phyloP scores from a whole-genome alignment of 202 grass and related monocot genomes.

The Carex arenaria region DNA sequence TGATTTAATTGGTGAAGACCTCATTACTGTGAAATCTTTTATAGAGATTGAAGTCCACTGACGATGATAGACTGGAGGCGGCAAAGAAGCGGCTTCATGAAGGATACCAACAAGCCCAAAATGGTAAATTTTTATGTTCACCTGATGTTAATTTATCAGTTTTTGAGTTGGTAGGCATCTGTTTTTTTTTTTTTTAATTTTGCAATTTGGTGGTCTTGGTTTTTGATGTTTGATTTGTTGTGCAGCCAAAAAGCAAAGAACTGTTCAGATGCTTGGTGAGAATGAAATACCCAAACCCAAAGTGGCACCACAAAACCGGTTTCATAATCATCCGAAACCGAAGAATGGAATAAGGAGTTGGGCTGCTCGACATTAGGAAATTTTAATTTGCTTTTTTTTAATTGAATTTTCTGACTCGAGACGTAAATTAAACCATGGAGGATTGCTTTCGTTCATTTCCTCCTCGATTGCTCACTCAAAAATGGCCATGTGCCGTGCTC shows the following conservation, averaged over 20 bases:
- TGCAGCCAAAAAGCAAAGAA: slow-evolving; percentile 85
- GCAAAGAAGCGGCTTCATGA: slow-evolving; percentile 86
- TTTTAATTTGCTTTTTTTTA: neutral
- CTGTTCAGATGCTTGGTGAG: slow-evolving; percentile 86
- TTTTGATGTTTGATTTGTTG: neutral
- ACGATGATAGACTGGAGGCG: slow-evolving; percentile 49
- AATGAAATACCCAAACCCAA: slow-evolving; percentile 86
- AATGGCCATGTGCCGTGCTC: neutral
- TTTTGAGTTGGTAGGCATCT: neutral
- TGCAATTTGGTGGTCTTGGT: neutral
- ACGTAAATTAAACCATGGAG: slow-evolving; percentile 3
- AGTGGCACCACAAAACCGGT: slow-evolving; percentile 10
- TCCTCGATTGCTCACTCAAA: slow-evolving; percentile 14
- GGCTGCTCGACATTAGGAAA: slow-evolving; percentile 24
- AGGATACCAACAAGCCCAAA: slow-evolving; percentile 83
- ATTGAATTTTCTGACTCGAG: slow-evolving; percentile 17
- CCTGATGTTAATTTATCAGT: neutral
- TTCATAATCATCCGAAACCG: slow-evolving; percentile 15
- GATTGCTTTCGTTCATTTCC: slow-evolving; percentile 9
- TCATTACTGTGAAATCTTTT: slow-evolving; percentile 12
- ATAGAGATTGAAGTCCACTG: slow-evolving; percentile 8
- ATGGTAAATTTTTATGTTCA: slow-evolving; percentile 40
- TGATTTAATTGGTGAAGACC: slow-evolving; percentile 1
- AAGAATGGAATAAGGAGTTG: slow-evolving; percentile 36
- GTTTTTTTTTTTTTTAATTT: neutral